Evolutionary conservation across 1,284 basidiomycete species (phyloP).

Genomic region (Apiotrichum montevideense): DNA sequence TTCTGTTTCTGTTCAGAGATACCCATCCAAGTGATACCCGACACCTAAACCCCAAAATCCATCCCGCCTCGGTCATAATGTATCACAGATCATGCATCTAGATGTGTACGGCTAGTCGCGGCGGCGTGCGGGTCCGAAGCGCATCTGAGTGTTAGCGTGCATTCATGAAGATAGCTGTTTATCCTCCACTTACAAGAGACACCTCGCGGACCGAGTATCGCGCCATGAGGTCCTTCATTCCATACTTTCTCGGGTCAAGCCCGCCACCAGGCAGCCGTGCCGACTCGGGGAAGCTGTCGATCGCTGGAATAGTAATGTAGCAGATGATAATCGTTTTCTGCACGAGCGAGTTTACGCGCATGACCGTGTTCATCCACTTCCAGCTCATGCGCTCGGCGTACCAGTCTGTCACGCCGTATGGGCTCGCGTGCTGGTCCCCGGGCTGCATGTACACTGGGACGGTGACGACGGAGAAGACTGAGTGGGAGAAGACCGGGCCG

Average conservation of each 20-base stretch:
- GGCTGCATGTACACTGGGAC: slow-evolving; percentile 55
- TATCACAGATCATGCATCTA: neutral
- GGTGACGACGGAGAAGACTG: slow-evolving; percentile 53
- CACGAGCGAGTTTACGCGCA: slow-evolving; percentile 93
- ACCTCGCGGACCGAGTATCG: slow-evolving; percentile 81
- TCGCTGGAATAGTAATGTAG: slow-evolving; percentile 81
- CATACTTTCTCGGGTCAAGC: slow-evolving; percentile 49
- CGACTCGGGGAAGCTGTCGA: slow-evolving; percentile 53
- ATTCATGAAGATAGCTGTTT: neutral
- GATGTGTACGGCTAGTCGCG: slow-evolving; percentile 24
- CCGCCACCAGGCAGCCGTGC: slow-evolving; percentile 40
- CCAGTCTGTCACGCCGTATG: slow-evolving; percentile 48
- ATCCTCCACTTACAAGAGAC: slow-evolving; percentile 50
- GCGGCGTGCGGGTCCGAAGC: slow-evolving; percentile 38
- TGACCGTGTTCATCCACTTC: slow-evolving; percentile 96
- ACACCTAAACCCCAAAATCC: no score
- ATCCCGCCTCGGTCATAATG: no score
- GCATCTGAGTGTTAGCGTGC: slow-evolving; percentile 18
- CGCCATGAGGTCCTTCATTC: slow-evolving; percentile 60
- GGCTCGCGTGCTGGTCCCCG: slow-evolving; percentile 59
- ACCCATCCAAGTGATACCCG: no score
- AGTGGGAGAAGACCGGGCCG: slow-evolving; percentile 91
- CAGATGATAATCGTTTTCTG: slow-evolving; percentile 92
- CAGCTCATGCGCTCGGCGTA: slow-evolving; percentile 73
- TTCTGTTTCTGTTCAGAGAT: no score